Percentiles rank a stretch among this genome's conserved stretches.
These are phyloP conservation scores for Carnegiea gigantea DNA, from an alignment of 179 eudicot genomes.

Conservation along the genomic window DNA sequence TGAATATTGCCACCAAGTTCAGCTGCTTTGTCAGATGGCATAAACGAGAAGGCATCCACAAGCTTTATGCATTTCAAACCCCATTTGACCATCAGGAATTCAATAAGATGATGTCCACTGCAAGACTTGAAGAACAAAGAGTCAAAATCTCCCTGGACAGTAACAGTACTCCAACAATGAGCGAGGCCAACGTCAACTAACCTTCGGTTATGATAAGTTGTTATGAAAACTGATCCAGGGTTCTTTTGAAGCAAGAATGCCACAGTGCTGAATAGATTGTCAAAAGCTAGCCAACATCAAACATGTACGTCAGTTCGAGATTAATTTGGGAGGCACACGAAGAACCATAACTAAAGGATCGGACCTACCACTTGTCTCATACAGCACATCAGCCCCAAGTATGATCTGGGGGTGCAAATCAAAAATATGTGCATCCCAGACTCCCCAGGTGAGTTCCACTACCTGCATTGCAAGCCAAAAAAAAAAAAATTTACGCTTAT, in stretches of 20 bases:
- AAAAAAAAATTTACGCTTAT: too few relatives aligned
- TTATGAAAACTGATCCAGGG: conserved; percentile 75
- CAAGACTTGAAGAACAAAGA: conserved; percentile 15
- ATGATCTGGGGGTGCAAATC: conserved; percentile 56
- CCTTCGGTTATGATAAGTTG: conserved; percentile 93
- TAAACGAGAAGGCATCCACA: conserved; percentile 73
- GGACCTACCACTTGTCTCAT: conserved; percentile 65
- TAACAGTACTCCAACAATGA: not conserved
- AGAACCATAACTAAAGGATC: not conserved
- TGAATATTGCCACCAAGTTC: conserved; percentile 81
- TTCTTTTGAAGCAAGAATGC: conserved; percentile 73
- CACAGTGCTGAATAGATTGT: conserved; percentile 88
- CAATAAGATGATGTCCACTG: conserved; percentile 96
- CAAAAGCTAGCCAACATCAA: conserved; percentile 55
- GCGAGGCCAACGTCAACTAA: conserved; percentile 20
- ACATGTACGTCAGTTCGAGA: conserved; percentile 10
- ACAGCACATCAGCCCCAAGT: conserved; percentile 93
- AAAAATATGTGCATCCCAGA: conserved; percentile 74
- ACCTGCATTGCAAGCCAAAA: conserved; percentile 41
- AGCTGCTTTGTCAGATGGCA: conserved; percentile 74
- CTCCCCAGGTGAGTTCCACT: conserved; percentile 81
- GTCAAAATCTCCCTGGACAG: not conserved
- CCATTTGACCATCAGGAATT: conserved; percentile 90
- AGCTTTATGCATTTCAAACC: conserved; percentile 71
- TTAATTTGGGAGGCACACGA: not conserved